phyloP scores from a whole-genome alignment of 225 moss, liverwort and hornwort genomes.

The Pseudisothecium myosuroides region DNA sequence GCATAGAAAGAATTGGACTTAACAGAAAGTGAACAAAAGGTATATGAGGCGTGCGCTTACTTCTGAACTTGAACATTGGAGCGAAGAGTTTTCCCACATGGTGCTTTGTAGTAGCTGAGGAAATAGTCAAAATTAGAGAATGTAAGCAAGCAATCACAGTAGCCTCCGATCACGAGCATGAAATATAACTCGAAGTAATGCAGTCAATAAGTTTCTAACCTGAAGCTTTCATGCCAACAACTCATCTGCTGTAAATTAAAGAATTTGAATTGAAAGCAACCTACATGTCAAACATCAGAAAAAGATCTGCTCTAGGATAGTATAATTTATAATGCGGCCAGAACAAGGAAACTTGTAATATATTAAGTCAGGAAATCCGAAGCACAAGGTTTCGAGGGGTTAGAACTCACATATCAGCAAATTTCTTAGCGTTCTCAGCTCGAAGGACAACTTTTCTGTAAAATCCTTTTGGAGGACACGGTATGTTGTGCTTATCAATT shows the following conservation, averaged over 20 bases:
- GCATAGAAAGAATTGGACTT: not conserved
- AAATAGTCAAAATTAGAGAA: not conserved
- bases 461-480: slow-evolving; percentile 58
- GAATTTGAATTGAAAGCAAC: not conserved
- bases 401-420: slow-evolving; percentile 61
- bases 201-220: not conserved
- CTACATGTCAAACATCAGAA: not conserved
- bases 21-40: not conserved
- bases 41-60: slow-evolving; percentile 11
- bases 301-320: not conserved
- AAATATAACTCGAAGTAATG: not conserved
- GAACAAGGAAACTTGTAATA: not conserved
- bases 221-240: not conserved
- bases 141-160: not conserved
- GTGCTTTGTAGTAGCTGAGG: slow-evolving; percentile 65
- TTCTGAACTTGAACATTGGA: slow-evolving; percentile 60
- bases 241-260: not conserved
- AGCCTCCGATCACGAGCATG: not conserved
- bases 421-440: slow-evolving; percentile 46
- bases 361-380: not conserved
- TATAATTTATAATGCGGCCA: not conserved
- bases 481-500: slow-evolving; percentile 75
- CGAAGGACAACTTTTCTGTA: slow-evolving; percentile 61
- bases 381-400: not conserved
- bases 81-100: slow-evolving; percentile 60